These are phyloP conservation scores for Saccharum spontaneum DNA, from an alignment of 176 grass and related monocot species.

Conservation along the genomic window DNA sequence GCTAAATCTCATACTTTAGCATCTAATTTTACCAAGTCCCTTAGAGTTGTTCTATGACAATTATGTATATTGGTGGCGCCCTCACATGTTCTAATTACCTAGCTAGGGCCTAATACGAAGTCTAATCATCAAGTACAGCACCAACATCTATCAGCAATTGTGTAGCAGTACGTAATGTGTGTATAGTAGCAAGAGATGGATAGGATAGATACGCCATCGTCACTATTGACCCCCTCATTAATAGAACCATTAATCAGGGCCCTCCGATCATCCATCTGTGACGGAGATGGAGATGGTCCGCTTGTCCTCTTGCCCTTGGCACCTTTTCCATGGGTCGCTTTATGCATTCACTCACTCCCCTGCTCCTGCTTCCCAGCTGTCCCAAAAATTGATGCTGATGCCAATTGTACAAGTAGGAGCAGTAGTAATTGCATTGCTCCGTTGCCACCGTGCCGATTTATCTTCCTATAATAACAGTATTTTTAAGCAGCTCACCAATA, in stretches of 20 bases:
- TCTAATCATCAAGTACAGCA: neutral
- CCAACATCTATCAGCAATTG: neutral
- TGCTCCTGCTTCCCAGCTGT: neutral
- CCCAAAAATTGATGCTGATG: neutral
- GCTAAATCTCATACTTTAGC: too few relatives aligned
- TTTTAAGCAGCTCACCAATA: too few relatives aligned
- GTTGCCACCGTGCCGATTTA: too few relatives aligned
- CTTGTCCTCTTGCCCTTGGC: neutral
- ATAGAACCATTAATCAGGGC: constrained; percentile 33
- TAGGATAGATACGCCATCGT: neutral
- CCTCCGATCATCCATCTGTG: neutral
- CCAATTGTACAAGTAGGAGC: neutral
- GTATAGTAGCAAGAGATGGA: neutral
- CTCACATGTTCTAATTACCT: too few relatives aligned
- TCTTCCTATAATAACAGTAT: too few relatives aligned
- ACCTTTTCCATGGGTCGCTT: constrained; percentile 36
- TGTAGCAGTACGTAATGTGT: neutral
- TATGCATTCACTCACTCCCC: constrained; percentile 24
- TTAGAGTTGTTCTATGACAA: too few relatives aligned
- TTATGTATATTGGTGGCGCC: too few relatives aligned
- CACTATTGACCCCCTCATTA: neutral
- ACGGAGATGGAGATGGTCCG: constrained; percentile 20
- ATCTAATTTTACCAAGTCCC: too few relatives aligned
- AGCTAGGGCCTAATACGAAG: neutral
- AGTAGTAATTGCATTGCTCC: too few relatives aligned